Conservation (phyloP, 2,329 filamentous ascomycete genomes). For the Hypoxylon sp. region DNA sequence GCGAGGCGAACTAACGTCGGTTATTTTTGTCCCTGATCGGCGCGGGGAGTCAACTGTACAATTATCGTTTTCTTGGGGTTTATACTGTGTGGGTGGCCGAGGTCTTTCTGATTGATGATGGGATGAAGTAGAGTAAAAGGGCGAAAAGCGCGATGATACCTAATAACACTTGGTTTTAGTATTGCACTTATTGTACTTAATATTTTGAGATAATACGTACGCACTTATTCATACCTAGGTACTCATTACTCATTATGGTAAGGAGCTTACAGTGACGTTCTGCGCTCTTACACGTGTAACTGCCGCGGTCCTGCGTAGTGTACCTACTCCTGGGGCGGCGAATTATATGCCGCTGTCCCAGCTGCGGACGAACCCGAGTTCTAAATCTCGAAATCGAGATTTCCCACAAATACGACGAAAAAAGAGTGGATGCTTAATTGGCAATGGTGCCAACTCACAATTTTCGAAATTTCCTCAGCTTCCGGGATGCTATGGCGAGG, state of each 20-base stretch:
- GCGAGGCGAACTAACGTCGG: neutral
- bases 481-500: neutral
- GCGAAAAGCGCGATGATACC: neutral
- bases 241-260: conserved; percentile 10
- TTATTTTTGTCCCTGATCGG: conserved; percentile 1
- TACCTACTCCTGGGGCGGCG: conserved; percentile 5
- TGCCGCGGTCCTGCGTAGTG: neutral
- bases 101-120: neutral
- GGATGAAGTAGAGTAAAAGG: neutral
- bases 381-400: neutral
- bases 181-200: no score
- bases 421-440: neutral
- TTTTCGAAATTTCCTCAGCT: neutral
- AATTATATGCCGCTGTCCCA: conserved; percentile 20
- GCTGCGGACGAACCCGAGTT: conserved; percentile 1
- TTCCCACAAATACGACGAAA: neutral
- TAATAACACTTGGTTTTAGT: neutral
- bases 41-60: no score
- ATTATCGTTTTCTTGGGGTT: no score
- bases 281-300: conserved; percentile 8
- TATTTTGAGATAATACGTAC: no score
- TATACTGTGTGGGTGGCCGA: neutral
- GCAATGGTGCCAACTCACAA: neutral
- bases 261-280: neutral
- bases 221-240: no score